These are phyloP conservation scores for Prunus dulcis DNA, from an alignment of 306 rosid genomes.

Conservation along the genomic window DNA sequence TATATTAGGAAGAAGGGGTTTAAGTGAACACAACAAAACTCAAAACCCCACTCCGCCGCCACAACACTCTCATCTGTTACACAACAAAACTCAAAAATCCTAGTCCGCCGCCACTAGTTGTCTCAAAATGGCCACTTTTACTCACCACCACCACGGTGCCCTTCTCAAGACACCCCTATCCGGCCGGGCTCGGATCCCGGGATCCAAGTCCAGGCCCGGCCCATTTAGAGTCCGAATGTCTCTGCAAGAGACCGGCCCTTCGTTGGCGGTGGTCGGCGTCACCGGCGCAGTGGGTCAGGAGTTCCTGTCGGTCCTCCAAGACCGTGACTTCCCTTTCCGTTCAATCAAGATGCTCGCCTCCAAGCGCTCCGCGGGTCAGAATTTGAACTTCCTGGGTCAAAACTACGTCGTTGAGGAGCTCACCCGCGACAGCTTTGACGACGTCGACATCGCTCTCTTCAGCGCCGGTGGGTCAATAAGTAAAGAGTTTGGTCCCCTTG, in stretches of 20 bases:
- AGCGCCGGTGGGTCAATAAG: slow-evolving; percentile 98
- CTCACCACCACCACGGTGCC: slow-evolving; percentile 27
- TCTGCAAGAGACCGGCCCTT: slow-evolving; percentile 64
- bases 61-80: too few relatives aligned
- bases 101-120: slow-evolving; percentile 16
- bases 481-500: slow-evolving; percentile 77
- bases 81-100: neutral
- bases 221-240: slow-evolving; percentile 60
- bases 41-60: neutral
- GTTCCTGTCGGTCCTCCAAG: slow-evolving; percentile 87
- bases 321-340: slow-evolving; percentile 89
- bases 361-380: slow-evolving; percentile 81
- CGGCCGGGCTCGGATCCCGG: slow-evolving; percentile 25
- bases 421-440: slow-evolving; percentile 73
- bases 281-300: slow-evolving; percentile 99
- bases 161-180: slow-evolving; percentile 18
- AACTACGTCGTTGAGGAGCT: slow-evolving; percentile 79
- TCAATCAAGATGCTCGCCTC: slow-evolving; percentile 98
- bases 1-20: neutral
- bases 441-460: slow-evolving; percentile 87
- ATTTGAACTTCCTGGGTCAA: slow-evolving; percentile 44
- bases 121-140: slow-evolving; percentile 40
- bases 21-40: neutral
- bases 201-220: slow-evolving; percentile 15
- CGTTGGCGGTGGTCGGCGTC: slow-evolving; percentile 88